Evolutionary conservation across 257 asterid genomes (phyloP).

Genomic region (Salvia rosmarinus): DNA sequence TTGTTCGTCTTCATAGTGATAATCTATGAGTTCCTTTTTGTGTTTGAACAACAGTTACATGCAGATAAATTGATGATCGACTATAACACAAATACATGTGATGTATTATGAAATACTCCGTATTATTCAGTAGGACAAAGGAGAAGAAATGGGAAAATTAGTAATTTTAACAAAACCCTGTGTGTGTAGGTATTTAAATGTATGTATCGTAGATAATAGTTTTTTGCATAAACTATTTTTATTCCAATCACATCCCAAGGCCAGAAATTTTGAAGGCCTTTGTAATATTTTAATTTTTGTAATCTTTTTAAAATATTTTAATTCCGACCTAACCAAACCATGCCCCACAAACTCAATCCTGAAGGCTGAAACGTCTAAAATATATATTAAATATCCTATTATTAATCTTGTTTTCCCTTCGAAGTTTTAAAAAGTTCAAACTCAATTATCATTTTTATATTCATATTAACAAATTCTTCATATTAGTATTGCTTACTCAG

Average conservation of each 20-base stretch:
- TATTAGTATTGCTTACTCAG: conserved; percentile 30
- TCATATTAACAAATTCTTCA: conserved; percentile 21
- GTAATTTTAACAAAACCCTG: not conserved
- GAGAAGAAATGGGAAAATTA: not conserved
- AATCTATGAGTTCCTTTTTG: too few relatives aligned
- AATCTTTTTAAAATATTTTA: not conserved
- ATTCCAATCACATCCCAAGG: conserved; percentile 28
- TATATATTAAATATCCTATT: not conserved
- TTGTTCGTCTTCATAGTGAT: too few relatives aligned
- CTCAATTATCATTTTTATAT: conserved; percentile 5
- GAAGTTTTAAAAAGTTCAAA: conserved; percentile 15
- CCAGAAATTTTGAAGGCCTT: conserved; percentile 28
- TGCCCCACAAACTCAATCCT: conserved; percentile 7
- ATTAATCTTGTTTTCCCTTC: not conserved
- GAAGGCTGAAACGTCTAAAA: not conserved
- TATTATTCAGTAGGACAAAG: too few relatives aligned
- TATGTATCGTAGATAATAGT: not conserved
- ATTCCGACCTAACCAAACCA: conserved; percentile 22
- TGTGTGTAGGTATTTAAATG: too few relatives aligned
- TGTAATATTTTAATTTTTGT: too few relatives aligned
- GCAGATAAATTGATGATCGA: too few relatives aligned
- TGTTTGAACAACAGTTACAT: too few relatives aligned
- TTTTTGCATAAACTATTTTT: not conserved
- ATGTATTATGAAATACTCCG: too few relatives aligned
- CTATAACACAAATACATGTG: too few relatives aligned